Percentiles rank a stretch among this genome's conserved stretches.
Conservation (phyloP, 2,329 filamentous ascomycete species). For the Pseudogymnoascus sp. region DNA sequence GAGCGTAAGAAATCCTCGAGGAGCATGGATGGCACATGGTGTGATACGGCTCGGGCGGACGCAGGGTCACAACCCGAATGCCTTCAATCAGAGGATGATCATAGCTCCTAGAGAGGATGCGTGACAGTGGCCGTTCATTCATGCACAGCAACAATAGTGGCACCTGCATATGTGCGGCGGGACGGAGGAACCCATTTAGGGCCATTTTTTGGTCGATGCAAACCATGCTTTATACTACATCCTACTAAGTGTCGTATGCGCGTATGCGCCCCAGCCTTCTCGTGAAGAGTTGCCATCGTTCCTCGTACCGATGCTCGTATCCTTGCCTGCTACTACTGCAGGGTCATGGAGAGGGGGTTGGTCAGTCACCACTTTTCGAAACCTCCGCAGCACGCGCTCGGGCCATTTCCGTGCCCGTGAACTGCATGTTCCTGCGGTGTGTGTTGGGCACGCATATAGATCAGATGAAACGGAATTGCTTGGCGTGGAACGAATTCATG, state of each 20-base stretch:
- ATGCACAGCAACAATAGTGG: background rate
- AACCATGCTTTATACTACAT: background rate
- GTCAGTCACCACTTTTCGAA: slow-evolving; percentile 4
- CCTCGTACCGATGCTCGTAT: background rate
- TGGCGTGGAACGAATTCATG: background rate
- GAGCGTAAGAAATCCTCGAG: background rate
- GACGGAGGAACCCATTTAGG: slow-evolving; percentile 1
- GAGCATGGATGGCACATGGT: background rate
- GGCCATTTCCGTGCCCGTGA: background rate
- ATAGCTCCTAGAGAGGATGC: slow-evolving; percentile 2
- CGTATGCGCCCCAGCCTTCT: background rate
- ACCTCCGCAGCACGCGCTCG: background rate
- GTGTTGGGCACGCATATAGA: slow-evolving; percentile 3
- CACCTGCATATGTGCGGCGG: slow-evolving; percentile 2
- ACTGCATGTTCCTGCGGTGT: background rate
- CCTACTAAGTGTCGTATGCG: background rate
- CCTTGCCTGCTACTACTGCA: background rate
- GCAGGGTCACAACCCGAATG: background rate
- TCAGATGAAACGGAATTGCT: slow-evolving; percentile 8
- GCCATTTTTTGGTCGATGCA: background rate
- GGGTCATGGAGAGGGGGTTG: background rate
- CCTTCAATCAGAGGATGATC: background rate
- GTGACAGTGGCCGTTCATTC: background rate
- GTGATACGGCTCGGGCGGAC: background rate
- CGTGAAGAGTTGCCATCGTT: background rate